phyloP scores from a whole-genome alignment of 176 grass and related monocot species.

The Triticum dicoccoides region DNA sequence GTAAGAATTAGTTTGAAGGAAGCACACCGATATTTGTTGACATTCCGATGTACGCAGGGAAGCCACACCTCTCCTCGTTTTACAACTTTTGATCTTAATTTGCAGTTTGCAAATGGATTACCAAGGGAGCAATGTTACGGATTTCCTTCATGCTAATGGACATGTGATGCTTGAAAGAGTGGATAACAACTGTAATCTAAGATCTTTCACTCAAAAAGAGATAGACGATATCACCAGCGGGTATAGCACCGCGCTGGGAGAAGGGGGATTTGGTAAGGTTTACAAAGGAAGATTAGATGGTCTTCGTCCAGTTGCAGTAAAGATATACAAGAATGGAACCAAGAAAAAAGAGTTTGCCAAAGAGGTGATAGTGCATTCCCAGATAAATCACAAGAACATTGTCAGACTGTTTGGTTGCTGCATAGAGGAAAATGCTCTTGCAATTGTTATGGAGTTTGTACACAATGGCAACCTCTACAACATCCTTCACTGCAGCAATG shows the following conservation, averaged over 20 bases:
- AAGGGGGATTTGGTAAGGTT: neutral
- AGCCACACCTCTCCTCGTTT: neutral
- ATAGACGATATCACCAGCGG: neutral
- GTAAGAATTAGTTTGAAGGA: no score
- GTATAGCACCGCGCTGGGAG: neutral
- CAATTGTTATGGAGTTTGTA: neutral
- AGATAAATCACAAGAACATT: slow-evolving; percentile 10
- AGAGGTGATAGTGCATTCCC: slow-evolving; percentile 7
- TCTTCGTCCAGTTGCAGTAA: neutral
- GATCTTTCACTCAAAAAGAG: neutral
- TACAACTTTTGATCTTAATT: neutral
- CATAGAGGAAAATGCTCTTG: slow-evolving; percentile 7
- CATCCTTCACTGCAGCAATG: neutral
- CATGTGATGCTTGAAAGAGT: neutral
- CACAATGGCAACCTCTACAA: neutral
- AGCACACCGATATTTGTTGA: no score
- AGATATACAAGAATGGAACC: neutral
- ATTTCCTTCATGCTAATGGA: neutral
- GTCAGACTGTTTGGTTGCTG: neutral
- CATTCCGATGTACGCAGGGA: no score
- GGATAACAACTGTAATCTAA: neutral
- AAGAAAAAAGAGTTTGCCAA: neutral
- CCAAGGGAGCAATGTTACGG: neutral
- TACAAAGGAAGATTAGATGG: neutral
- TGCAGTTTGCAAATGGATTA: neutral